Conservation (phyloP, 768 basidiomycete genomes). For the Rhodotorula graminis region DNA sequence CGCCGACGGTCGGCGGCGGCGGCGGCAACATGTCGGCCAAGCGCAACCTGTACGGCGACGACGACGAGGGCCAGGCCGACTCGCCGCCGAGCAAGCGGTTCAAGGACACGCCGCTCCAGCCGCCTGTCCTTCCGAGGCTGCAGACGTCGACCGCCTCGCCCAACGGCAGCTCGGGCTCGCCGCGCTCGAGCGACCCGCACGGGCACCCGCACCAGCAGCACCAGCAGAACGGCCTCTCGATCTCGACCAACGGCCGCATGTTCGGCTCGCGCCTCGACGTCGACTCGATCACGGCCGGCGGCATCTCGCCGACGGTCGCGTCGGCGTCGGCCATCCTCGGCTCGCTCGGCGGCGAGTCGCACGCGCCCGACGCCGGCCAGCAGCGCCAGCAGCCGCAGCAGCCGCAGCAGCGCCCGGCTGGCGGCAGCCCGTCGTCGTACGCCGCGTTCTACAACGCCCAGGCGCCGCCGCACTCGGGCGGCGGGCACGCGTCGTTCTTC, state of each 20-base stretch:
- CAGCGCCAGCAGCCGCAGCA: background rate
- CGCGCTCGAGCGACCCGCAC: background rate
- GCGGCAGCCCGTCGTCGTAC: background rate
- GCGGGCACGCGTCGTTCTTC: background rate
- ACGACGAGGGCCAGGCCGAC: background rate
- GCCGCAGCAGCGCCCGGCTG: too few species aligned
- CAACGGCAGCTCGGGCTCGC: background rate
- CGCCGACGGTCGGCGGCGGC: background rate
- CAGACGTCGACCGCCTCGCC: background rate
- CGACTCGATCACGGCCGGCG: slow-evolving; percentile 19
- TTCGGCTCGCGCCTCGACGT: slow-evolving; percentile 18
- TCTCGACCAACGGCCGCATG: slow-evolving; percentile 10
- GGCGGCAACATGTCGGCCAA: too few species aligned
- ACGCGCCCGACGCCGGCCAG: background rate
- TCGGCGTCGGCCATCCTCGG: slow-evolving; percentile 42
- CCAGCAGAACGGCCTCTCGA: slow-evolving; percentile 9
- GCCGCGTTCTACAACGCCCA: slow-evolving; percentile 7
- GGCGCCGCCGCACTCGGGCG: background rate
- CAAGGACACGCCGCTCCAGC: background rate
- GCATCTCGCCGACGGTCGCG: slow-evolving; percentile 40
- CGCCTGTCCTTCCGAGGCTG: background rate
- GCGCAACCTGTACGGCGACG: background rate
- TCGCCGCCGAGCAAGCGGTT: slow-evolving; percentile 2
- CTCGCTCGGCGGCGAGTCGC: slow-evolving; percentile 15
- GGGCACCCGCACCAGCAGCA: too few species aligned